phyloP scores from a whole-genome alignment of 345 rosid genomes.

The Toxicodendron radicans region DNA sequence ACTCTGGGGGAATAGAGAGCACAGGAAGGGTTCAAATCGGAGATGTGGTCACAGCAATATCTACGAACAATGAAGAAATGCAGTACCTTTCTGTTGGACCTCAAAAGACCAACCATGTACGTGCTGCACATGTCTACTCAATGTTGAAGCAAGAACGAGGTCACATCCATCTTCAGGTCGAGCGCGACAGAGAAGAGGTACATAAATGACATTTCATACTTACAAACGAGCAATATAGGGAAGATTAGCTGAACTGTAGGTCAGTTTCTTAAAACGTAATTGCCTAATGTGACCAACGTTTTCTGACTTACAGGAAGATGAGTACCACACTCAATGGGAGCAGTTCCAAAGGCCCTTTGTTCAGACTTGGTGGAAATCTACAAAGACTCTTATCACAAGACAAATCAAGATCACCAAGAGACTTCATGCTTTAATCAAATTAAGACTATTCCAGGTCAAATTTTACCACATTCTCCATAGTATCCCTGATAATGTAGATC shows the following conservation, averaged over 20 bases:
- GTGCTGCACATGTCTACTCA: slow-evolving; percentile 22
- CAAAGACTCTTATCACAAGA: slow-evolving; percentile 30
- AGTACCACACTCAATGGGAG: slow-evolving; percentile 29
- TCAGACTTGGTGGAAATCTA: slow-evolving; percentile 36
- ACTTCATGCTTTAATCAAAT: slow-evolving; percentile 31
- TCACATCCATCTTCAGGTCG: slow-evolving; percentile 29
- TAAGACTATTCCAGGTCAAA: slow-evolving; percentile 36
- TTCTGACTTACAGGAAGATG: slow-evolving; percentile 22
- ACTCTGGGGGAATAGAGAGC: slow-evolving; percentile 27
- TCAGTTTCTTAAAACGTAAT: not conserved
- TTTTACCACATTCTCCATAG: not conserved
- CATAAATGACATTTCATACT: not conserved
- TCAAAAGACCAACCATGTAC: slow-evolving; percentile 26
- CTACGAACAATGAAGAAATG: slow-evolving; percentile 31
- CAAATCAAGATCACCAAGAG: slow-evolving; percentile 37
- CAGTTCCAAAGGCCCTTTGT: slow-evolving; percentile 35
- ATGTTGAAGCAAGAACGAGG: slow-evolving; percentile 28
- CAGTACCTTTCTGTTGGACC: slow-evolving; percentile 31
- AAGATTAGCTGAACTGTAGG: not conserved
- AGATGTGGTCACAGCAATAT: slow-evolving; percentile 32
- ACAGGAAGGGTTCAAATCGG: slow-evolving; percentile 36
- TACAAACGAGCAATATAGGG: not conserved
- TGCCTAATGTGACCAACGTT: not conserved
- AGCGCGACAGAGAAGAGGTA: slow-evolving; percentile 31
- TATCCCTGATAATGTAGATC: slow-evolving; percentile 1